A percentile compares a stretch with the other conserved stretches of the same genome.
phyloP scores from a whole-genome alignment of 2,329 filamentous ascomycete species.

The Cladosporium sp. region DNA sequence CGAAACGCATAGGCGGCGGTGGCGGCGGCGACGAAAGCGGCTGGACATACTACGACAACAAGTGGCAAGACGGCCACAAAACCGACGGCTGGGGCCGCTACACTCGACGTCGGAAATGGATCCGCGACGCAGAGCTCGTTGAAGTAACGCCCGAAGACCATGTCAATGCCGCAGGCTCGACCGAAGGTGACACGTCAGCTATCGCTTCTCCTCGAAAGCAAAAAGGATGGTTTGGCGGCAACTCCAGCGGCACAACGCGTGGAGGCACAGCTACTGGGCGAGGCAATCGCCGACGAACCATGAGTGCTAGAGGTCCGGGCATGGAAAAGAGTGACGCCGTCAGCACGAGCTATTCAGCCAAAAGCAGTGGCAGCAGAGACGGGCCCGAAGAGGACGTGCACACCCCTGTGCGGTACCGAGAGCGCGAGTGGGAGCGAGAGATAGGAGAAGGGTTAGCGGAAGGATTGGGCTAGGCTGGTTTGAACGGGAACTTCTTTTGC shows the following conservation, averaged over 20 bases:
- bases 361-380: slow-evolving; percentile 34
- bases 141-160: slow-evolving; percentile 54
- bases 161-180: background rate
- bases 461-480: slow-evolving; percentile 66
- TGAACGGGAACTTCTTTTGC: background rate
- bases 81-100: slow-evolving; percentile 94
- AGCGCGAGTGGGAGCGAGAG: slow-evolving; percentile 66
- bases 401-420: slow-evolving; percentile 49
- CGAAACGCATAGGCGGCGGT: slow-evolving; percentile 29
- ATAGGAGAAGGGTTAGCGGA: slow-evolving; percentile 82
- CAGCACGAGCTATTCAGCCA: slow-evolving; percentile 11
- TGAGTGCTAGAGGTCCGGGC: background rate
- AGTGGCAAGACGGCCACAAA: slow-evolving; percentile 88
- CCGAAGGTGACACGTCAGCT: background rate
- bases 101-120: slow-evolving; percentile 93
- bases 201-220: slow-evolving; percentile 23
- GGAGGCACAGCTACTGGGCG: slow-evolving; percentile 22
- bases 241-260: slow-evolving; percentile 8
- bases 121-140: slow-evolving; percentile 90
- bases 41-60: slow-evolving; percentile 98
- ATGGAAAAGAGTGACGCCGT: slow-evolving; percentile 9
- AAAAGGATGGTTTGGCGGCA: slow-evolving; percentile 33
- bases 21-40: slow-evolving; percentile 62
- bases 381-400: slow-evolving; percentile 47
- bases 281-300: slow-evolving; percentile 21